Conservation (phyloP, 2,329 filamentous ascomycete species). For the Phoma sp. region DNA sequence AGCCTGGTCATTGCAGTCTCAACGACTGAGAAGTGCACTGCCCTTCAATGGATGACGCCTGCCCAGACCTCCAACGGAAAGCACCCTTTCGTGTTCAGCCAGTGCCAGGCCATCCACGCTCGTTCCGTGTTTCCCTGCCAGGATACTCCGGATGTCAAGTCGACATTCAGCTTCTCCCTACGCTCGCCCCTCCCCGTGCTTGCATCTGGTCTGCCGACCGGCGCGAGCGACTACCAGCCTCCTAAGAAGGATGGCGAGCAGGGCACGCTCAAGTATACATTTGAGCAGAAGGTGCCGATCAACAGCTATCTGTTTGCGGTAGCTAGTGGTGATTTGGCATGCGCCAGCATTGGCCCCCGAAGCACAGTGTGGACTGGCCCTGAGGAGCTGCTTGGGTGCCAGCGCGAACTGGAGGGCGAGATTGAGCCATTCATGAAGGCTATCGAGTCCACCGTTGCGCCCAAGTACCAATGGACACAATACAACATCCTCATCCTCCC, state of each 20-base stretch:
- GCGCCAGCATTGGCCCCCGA: constrained; percentile 83
- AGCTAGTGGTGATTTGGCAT: constrained; percentile 81
- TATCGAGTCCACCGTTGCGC: constrained; percentile 81
- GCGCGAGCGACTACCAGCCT: constrained; percentile 58
- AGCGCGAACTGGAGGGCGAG: constrained; percentile 90
- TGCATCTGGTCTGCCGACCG: constrained; percentile 77
- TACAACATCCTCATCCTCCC: constrained; percentile 94
- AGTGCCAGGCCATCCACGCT: constrained; percentile 96
- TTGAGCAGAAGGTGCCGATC: constrained; percentile 90
- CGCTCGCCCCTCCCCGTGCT: constrained; percentile 88
- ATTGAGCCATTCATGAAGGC: constrained; percentile 92
- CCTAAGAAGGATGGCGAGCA: constrained; percentile 61
- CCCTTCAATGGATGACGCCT: constrained; percentile 93
- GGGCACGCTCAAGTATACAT: constrained; percentile 74
- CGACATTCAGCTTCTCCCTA: constrained; percentile 90
- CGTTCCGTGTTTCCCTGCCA: constrained; percentile 95
- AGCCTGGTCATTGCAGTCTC: constrained; percentile 63
- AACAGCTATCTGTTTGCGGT: constrained; percentile 95
- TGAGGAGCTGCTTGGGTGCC: constrained; percentile 81
- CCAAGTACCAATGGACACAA: constrained; percentile 85
- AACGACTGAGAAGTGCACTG: constrained; percentile 88
- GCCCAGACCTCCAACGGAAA: constrained; percentile 95
- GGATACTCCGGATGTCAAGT: constrained; percentile 96
- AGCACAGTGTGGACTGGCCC: constrained; percentile 88
- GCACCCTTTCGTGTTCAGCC: constrained; percentile 96